Conservation (phyloP, 148 eudicot genomes). For the Euryodendron excelsum region DNA sequence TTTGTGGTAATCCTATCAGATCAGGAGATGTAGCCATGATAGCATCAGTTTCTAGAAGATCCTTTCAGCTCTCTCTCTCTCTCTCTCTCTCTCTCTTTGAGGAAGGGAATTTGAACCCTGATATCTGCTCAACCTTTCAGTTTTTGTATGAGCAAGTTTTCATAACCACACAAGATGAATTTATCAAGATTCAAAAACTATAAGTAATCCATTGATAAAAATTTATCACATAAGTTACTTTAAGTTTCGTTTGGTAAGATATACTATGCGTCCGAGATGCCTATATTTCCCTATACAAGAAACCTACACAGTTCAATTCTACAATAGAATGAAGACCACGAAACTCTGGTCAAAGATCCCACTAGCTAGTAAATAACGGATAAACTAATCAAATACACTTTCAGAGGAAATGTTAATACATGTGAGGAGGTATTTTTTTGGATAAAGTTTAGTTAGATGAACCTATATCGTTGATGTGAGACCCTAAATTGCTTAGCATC, state of each 20-base stretch:
- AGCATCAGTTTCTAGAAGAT: neutral
- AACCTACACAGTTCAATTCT: neutral
- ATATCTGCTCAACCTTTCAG: neutral
- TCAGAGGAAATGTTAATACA: neutral
- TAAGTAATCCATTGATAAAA: neutral
- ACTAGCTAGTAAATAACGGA: neutral
- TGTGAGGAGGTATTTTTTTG: neutral
- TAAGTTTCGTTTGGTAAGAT: neutral
- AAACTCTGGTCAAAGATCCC: neutral
- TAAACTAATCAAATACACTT: neutral
- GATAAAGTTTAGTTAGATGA: neutral
- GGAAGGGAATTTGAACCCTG: neutral
- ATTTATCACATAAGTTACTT: neutral
- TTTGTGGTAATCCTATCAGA: neutral
- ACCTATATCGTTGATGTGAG: neutral
- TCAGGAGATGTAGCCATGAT: neutral
- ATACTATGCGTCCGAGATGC: neutral
- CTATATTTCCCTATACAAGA: neutral
- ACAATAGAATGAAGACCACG: neutral
- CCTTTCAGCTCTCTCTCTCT: neutral
- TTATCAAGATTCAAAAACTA: slow-evolving; percentile 1
- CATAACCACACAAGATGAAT: neutral
- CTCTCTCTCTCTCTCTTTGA: neutral
- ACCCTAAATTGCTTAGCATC: too few species aligned
- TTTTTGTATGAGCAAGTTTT: neutral